Base-by-base conservation (phyloP, 2,329 filamentous ascomycete species). In the Diaporthe citri region DNA sequence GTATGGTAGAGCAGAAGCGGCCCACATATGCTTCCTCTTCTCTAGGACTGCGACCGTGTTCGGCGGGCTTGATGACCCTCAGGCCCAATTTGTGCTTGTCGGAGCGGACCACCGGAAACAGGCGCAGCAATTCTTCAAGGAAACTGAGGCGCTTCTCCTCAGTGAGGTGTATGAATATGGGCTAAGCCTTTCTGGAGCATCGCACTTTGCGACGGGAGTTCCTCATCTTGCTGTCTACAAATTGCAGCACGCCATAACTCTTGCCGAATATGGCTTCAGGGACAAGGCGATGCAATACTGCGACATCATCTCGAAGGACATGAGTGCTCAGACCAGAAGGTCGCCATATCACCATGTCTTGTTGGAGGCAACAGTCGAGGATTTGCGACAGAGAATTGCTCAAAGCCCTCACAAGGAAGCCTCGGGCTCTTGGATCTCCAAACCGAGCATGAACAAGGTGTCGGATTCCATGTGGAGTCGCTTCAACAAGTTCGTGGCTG, bases 141-240 rank as follows among this genome's bases (percentile, higher is more conserved):
- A 98, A 79, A 89, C 94, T 9, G 95, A 98, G 81, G 90, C 95
- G 5, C 90, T 98, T n/a, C 87, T 98, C 69, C 89, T 99, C n/a
- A 98, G 95, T 56, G 97, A 99, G 83, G 92, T 98, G 0, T 98
- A 97, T 80, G 97, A 99, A 82, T 98, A 95, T 82, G 95, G 94
- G 0, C 87, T 95, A 15, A 94, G 94, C 13, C 89, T 98, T 20
- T 88, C 93, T 3, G 89, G 89, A 31, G 87, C 87, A 39, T 88
- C 89, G 2, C 85, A 88, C 31, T 84, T 88, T 13, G 83, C 88
- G 0, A 86, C 91, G 46, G 88, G 90, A 55, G 90, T 94, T 74
- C 95, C 96, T 17, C 96, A 99, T 83, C 86, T 99, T 46, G 92
- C 97, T 74, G 92, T 93, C 1, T 98, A 97, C 88, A 99, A 98